Percentiles rank a stretch among this genome's conserved stretches.
Evolutionary conservation across 129 eudicot species (phyloP).

Genomic region (Gnaphalium uliginosum): DNA sequence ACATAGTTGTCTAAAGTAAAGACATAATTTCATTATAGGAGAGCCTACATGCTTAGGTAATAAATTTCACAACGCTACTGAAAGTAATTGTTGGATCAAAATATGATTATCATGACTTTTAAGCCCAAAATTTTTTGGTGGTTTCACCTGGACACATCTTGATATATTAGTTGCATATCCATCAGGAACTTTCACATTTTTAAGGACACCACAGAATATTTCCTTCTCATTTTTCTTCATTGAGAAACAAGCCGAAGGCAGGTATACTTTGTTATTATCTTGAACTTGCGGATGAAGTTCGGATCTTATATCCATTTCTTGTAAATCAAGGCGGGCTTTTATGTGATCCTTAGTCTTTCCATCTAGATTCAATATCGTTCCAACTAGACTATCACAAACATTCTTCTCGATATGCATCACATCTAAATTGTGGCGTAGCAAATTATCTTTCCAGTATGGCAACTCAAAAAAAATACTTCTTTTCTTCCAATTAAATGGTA

Average conservation of each 20-base stretch:
- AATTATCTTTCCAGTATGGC: too few species aligned
- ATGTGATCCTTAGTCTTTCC: constrained; percentile 22
- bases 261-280: background rate
- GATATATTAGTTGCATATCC: constrained; percentile 36
- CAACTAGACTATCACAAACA: constrained; percentile 13
- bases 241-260: constrained; percentile 15
- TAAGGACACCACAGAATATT: background rate
- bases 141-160: constrained; percentile 2
- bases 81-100: too few species aligned
- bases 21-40: too few species aligned
- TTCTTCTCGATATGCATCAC: background rate
- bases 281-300: constrained; percentile 5
- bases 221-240: constrained; percentile 21
- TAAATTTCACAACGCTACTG: too few species aligned
- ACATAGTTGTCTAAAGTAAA: too few species aligned
- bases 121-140: background rate
- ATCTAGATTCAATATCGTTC: constrained; percentile 18
- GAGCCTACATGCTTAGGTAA: too few species aligned
- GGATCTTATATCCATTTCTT: constrained; percentile 4
- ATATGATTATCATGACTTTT: too few species aligned
- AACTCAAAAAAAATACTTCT: too few species aligned
- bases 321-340: constrained; percentile 22
- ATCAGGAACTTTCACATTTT: constrained; percentile 23
- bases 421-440: too few species aligned
- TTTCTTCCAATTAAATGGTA: too few species aligned